Conservation (phyloP, 768 basidiomycete species). For the Lactarius pseudohatsudake region DNA sequence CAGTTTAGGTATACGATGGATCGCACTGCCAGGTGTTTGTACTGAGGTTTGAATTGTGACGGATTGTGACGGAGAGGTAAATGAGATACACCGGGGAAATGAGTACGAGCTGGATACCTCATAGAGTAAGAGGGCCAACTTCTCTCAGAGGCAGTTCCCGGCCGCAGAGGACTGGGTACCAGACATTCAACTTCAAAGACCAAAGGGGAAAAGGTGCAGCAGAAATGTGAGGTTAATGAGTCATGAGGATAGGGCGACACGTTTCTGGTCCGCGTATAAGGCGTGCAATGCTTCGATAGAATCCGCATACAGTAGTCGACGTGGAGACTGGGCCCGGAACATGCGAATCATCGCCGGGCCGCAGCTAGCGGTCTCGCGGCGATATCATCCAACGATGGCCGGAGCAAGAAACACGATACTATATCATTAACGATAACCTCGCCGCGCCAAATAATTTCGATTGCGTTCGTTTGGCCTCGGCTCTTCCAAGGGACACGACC, state of each 20-base stretch:
- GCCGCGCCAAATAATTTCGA: not conserved
- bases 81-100: not conserved
- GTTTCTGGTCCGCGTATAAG: not conserved
- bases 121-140: not conserved
- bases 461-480: not conserved
- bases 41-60: not conserved
- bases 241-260: not conserved
- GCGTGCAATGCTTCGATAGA: not conserved
- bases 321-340: too few relatives aligned
- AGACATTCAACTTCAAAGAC: not conserved
- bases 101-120: not conserved
- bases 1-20: not conserved
- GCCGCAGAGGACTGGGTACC: not conserved
- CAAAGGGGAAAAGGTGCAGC: not conserved
- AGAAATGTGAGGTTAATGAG: not conserved
- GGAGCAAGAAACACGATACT: too few relatives aligned
- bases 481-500: not conserved
- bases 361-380: too few relatives aligned
- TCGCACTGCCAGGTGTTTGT: not conserved
- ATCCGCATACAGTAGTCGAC: not conserved
- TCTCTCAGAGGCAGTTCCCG: not conserved
- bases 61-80: not conserved
- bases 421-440: not conserved
- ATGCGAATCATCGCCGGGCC: too few relatives aligned
- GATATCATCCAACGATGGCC: too few relatives aligned